Conservation (phyloP, 345 rosid genomes). For the Populus alba region DNA sequence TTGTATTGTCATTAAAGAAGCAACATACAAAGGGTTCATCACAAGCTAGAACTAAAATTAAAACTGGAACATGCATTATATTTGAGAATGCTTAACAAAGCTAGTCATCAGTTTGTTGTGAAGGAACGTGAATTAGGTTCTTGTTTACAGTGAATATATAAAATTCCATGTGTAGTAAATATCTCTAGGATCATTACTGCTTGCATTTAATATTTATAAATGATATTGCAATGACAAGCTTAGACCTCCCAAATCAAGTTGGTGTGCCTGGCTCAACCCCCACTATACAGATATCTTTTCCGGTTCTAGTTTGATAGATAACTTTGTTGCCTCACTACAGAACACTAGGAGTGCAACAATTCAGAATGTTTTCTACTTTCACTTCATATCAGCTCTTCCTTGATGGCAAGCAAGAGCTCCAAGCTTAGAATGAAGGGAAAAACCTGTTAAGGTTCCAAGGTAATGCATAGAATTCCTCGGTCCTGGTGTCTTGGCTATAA, state of each 20-base stretch:
- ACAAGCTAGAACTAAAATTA: neutral
- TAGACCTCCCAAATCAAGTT: neutral
- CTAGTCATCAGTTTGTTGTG: neutral
- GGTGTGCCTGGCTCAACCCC: neutral
- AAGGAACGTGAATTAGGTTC: neutral
- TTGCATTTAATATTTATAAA: neutral
- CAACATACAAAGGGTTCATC: neutral
- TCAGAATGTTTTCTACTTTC: neutral
- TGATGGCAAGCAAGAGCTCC: neutral
- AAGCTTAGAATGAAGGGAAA: conserved; percentile 70
- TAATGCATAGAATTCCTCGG: conserved; percentile 67
- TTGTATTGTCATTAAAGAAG: neutral
- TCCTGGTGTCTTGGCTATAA: conserved; percentile 53
- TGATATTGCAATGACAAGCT: neutral
- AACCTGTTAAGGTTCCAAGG: conserved; percentile 74
- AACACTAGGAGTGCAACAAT: neutral
- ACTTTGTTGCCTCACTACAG: neutral
- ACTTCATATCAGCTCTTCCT: neutral
- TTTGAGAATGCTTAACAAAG: neutral
- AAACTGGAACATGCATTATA: neutral
- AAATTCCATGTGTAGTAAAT: neutral
- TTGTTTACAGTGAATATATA: neutral
- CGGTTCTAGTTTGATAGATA: neutral
- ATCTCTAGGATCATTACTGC: neutral
- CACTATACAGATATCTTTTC: too few relatives aligned